Base-by-base conservation (phyloP, 2,329 filamentous ascomycete species). In the Penicillium freii region DNA sequence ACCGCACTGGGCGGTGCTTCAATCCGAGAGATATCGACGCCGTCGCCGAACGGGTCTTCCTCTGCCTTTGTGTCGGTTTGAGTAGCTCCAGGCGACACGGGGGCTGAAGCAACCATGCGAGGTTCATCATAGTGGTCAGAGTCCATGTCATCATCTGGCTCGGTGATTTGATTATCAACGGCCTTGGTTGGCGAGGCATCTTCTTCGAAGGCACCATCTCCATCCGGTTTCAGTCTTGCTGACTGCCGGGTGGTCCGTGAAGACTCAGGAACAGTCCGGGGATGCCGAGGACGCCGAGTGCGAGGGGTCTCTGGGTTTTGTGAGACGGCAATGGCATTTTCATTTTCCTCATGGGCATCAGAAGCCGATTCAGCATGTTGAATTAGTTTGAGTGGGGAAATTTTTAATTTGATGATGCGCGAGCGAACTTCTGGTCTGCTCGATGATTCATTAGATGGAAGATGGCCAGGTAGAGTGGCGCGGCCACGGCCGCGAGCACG, bases 191-290 rank as follows among this genome's bases (percentile, higher is more conserved):
- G 44, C 3, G 57, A 51, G 15, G 45, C 31, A 11, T 55, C 61
- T 36, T 66, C 61, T 21, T 69, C 64, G n/a, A 60, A 56, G 36
- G 59, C 51, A n/a, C 60, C 51, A 31, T 65, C 59, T 23, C 54
- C 58, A 38, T 64, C 63, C 6, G 66, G 62, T 57, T 67, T 72
- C 15, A 73, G 58, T 56, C 73, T 68, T 33, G 72, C 66, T 15
- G 73, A 75, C 57, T 71, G 68, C 43, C 73, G 69, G 21, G 72
- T 73, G 27, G 71, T 69, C 42, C 69, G 62, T 15, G 68, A 71
- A 4, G 69, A 70, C 58, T 75, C 72, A 43, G 71, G 67, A 19
- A 65, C 66, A 33, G 66, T 53, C 51, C 66, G 50, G 9, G 61
- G 61, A 17, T 71, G 66, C 59, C 70, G 71, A n/a, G 68, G 63